These are phyloP conservation scores for Cryptococcus amylolentus DNA, from an alignment of 1,284 basidiomycete species.

Conservation along the genomic window DNA sequence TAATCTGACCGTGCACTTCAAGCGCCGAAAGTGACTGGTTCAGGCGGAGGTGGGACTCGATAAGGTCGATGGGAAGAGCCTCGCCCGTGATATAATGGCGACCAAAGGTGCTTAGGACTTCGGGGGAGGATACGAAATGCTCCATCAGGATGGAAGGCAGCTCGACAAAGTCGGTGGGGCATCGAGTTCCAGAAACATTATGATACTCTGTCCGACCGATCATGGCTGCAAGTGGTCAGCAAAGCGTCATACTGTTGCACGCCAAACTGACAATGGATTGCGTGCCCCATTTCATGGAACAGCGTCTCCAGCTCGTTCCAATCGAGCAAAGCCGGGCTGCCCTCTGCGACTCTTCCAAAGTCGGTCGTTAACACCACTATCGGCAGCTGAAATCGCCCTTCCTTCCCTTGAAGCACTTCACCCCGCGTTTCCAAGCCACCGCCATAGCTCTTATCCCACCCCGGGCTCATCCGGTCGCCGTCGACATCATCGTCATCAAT, in stretches of 20 bases:
- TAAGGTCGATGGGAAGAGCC: constrained; percentile 64
- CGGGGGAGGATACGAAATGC: constrained; percentile 78
- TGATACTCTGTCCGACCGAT: constrained; percentile 95
- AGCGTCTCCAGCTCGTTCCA: constrained; percentile 95
- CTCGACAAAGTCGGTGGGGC: constrained; percentile 97
- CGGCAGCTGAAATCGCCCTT: constrained; percentile 79
- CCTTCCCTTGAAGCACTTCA: constrained; percentile 52
- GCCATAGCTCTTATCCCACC: constrained; percentile 41
- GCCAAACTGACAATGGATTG: constrained; percentile 83
- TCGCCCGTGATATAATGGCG: constrained; percentile 58
- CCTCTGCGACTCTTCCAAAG: constrained; percentile 63
- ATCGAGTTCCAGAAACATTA: constrained; percentile 94
- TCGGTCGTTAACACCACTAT: constrained; percentile 89
- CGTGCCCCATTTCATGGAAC: constrained; percentile 99
- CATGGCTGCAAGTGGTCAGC: constrained; percentile 61
- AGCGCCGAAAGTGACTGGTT: constrained; percentile 52
- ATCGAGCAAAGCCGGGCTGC: constrained; percentile 66
- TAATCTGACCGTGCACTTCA: constrained; percentile 87
- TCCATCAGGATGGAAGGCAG: constrained; percentile 98
- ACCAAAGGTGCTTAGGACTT: constrained; percentile 76
- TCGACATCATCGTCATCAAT: constrained; percentile 82
- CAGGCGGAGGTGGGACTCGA: constrained; percentile 45
- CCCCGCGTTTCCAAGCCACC: constrained; percentile 41
- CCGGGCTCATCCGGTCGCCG: constrained; percentile 55
- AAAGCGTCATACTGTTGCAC: background rate